These are phyloP conservation scores for Diaporthe sp. DNA, from an alignment of 2,329 filamentous ascomycete species.

Conservation along the genomic window DNA sequence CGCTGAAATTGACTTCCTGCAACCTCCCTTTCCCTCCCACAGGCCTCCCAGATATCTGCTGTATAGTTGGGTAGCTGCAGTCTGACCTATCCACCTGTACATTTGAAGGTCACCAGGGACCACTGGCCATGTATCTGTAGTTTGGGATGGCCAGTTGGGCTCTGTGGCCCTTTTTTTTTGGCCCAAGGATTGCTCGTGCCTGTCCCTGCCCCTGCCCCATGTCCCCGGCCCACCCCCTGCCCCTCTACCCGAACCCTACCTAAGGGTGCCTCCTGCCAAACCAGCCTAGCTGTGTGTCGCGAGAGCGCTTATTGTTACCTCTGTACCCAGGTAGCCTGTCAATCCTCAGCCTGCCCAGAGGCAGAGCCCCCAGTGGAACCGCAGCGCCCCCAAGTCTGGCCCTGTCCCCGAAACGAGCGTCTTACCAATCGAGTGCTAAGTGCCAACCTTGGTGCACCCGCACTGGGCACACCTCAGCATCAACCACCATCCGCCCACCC, in stretches of 20 bases:
- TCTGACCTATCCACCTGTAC: neutral
- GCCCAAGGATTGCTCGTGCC: conserved; percentile 18
- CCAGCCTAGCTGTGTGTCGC: neutral
- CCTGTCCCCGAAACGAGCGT: conserved; percentile 5
- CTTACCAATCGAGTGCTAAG: conserved; percentile 34
- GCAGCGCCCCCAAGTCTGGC: neutral
- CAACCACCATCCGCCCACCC: conserved; percentile 26
- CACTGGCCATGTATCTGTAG: neutral
- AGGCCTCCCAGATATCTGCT: conserved; percentile 20
- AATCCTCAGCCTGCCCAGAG: neutral
- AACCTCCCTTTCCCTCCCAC: conserved; percentile 2
- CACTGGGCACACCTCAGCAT: conserved; percentile 31
- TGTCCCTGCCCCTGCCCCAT: neutral
- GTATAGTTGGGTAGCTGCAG: neutral
- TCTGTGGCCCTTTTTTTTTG: neutral
- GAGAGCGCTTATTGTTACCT: too few species aligned
- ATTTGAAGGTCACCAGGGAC: neutral
- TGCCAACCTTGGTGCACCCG: conserved; percentile 14
- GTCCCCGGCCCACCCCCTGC: neutral
- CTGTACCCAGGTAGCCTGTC: neutral
- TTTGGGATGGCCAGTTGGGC: too few species aligned
- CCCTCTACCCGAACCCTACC: conserved; percentile 21
- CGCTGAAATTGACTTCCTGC: conserved; percentile 26
- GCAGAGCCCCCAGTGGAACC: conserved; percentile 12
- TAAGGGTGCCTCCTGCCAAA: neutral